phyloP scores from a whole-genome alignment of 1,139 yeast genomes.

The Saccharomyces hybrid region DNA sequence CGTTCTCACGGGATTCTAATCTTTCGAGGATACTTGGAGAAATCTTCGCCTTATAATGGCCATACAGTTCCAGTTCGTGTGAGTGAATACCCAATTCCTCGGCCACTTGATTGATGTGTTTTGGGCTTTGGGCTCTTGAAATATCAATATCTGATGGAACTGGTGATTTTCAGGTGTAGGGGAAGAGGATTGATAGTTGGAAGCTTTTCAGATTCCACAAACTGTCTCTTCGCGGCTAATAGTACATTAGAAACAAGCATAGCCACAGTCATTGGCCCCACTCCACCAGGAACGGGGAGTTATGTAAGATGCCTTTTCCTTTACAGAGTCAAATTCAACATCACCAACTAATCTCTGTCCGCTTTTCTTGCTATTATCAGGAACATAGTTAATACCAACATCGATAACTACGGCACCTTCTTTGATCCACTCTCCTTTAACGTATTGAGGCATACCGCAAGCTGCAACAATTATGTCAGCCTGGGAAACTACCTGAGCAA shows the following conservation, averaged over 20 bases:
- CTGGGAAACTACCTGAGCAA: conserved; percentile 44
- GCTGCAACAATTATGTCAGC: conserved; percentile 77
- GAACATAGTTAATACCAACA: conserved; percentile 71
- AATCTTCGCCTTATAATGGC: conserved; percentile 69
- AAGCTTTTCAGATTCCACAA: conserved; percentile 37
- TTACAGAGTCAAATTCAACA: conserved; percentile 57
- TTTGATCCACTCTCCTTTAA: conserved; percentile 67
- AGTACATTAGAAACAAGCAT: conserved; percentile 67
- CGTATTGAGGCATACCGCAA: conserved; percentile 63
- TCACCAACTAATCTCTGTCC: conserved; percentile 70
- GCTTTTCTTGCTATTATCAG: conserved; percentile 54
- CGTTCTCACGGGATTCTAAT: conserved; percentile 53
- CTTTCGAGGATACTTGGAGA: conserved; percentile 53
- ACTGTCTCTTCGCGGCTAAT: conserved; percentile 51
- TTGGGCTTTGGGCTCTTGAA: conserved; percentile 66
- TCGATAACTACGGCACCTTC: conserved; percentile 64
- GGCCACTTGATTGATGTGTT: conserved; percentile 56
- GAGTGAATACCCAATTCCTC: conserved; percentile 55
- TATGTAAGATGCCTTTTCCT: conserved; percentile 49
- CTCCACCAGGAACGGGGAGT: conserved; percentile 89
- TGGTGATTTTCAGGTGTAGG: conserved; percentile 44
- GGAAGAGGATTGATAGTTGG: conserved; percentile 50
- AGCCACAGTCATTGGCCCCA: conserved; percentile 85
- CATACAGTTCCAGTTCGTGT: conserved; percentile 61
- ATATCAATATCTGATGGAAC: conserved; percentile 74